Evolutionary conservation across 2,329 filamentous ascomycete species (phyloP).

Genomic region (Colletotrichum coccodes): DNA sequence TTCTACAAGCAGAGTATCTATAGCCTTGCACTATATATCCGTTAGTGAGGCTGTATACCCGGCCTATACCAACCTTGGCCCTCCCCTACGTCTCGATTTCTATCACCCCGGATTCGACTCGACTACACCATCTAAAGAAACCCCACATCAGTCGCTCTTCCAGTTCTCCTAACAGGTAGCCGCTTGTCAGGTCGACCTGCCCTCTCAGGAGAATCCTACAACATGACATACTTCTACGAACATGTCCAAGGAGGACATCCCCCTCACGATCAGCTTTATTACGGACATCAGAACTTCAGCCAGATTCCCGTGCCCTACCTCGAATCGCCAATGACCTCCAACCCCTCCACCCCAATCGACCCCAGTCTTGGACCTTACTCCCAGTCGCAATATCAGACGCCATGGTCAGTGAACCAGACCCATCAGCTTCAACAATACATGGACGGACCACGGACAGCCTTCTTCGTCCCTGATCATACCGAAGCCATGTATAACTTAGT

Average conservation of each 20-base stretch:
- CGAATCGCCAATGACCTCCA: not conserved
- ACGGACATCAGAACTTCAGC: conserved; percentile 11
- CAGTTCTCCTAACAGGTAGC: not conserved
- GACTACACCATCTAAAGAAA: not conserved
- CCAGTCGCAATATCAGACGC: conserved; percentile 8
- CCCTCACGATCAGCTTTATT: conserved; percentile 7
- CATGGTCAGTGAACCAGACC: conserved; percentile 15
- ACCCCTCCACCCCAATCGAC: conserved; percentile 15
- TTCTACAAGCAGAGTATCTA: not conserved
- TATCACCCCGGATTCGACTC: not conserved
- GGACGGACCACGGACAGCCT: conserved; percentile 28
- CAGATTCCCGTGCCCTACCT: conserved; percentile 13
- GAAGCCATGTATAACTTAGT: conserved; percentile 12
- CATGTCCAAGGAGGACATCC: conserved; percentile 11
- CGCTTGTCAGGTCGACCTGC: not conserved
- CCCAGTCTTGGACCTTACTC: conserved; percentile 14
- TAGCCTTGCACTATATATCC: not conserved
- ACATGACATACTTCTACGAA: conserved; percentile 14
- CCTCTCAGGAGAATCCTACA: not conserved
- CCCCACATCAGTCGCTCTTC: not conserved
- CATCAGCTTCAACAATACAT: conserved; percentile 30
- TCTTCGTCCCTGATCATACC: conserved; percentile 20
- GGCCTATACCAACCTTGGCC: not conserved
- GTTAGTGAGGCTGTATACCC: not conserved
- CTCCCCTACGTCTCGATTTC: not conserved